phyloP scores from a whole-genome alignment of 202 grass and related monocot genomes.

The Eragrostis tef region DNA sequence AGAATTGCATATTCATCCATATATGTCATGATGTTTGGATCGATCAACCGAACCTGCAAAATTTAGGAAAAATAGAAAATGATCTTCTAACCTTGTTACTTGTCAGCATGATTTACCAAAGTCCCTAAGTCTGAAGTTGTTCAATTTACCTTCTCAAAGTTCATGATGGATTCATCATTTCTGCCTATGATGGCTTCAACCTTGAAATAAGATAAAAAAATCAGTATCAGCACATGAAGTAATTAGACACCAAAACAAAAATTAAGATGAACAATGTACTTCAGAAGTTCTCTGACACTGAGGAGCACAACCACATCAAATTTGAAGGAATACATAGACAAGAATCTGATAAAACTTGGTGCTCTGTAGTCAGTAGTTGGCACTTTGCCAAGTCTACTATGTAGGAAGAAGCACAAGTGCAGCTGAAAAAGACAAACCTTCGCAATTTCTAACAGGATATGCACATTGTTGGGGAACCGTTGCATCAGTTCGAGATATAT shows the following conservation, averaged over 20 bases:
- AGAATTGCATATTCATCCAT: conserved; percentile 99
- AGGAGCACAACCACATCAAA: background rate
- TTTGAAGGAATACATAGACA: conserved; percentile 27
- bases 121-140: conserved; percentile 31
- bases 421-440: conserved; percentile 61
- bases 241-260: conserved; percentile 34
- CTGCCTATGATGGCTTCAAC: conserved; percentile 90
- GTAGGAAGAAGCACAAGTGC: background rate
- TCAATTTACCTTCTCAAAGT: conserved; percentile 91
- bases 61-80: conserved; percentile 22
- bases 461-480: conserved; percentile 88
- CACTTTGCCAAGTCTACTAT: background rate
- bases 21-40: conserved; percentile 82
- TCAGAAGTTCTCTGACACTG: conserved; percentile 4
- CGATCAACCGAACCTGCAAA: conserved; percentile 72
- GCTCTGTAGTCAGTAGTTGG: background rate
- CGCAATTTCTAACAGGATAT: conserved; percentile 90
- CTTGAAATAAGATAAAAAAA: conserved; percentile 55
- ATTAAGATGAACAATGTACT: conserved; percentile 20
- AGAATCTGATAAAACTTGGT: conserved; percentile 20
- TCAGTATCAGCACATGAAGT: conserved; percentile 22
- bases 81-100: background rate
- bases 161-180: conserved; percentile 85
- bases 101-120: background rate
- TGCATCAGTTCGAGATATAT: conserved; percentile 82